Base-by-base conservation (phyloP, 257 asterid species). In the Scutellaria galericulata region DNA sequence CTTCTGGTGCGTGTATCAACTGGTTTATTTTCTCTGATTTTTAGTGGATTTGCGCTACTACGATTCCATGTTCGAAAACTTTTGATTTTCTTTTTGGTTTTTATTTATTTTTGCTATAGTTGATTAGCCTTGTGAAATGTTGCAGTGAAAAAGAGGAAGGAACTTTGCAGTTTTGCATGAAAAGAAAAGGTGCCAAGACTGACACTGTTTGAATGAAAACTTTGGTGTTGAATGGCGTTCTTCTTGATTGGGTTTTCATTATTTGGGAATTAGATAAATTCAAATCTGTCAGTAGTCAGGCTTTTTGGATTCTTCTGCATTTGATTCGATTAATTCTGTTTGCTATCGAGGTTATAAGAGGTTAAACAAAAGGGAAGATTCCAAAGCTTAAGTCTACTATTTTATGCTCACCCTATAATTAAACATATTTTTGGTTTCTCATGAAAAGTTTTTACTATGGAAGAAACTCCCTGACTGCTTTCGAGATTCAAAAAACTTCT, bases 311-410 rank as follows among this genome's bases (percentile, higher is more conserved):
- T 48, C 18, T 45, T 66, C 41, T 60, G 65, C 42, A 9, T 18
- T 50, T 75, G 12, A 14, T 65, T 63, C 41, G 22, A 18, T 40
- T 42, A 44, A 35, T 58, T 72, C 55, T 64, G 9, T 76, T 46
- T 44, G 54, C 14, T 51, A 27, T 24, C 61, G 65, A 48, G 74
- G 39, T 72, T 41, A 41, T 35, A 50, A 22, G 18, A 18, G 18
- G 18, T 18, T 18, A 18, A 18, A 18, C 82, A 74, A 3, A 82
- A 70, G 55, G 69, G 74, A 71, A 84, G 85, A 84, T 84, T 83
- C 90, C 75, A 22, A 54, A 65, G 53, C 67, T 60, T 50, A 75
- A 64, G 60, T 59, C 9, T 62, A 35, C 41, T 56, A n/a, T 61
- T 60, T 47, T 64, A 45, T 41, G 40, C 27, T 55, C 57, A 52